Evolutionary conservation across 176 grass and related monocot species (phyloP), one percentile per base, ranked within the genome.

Genomic region (Ampelocalamus luodianensis): DNA sequence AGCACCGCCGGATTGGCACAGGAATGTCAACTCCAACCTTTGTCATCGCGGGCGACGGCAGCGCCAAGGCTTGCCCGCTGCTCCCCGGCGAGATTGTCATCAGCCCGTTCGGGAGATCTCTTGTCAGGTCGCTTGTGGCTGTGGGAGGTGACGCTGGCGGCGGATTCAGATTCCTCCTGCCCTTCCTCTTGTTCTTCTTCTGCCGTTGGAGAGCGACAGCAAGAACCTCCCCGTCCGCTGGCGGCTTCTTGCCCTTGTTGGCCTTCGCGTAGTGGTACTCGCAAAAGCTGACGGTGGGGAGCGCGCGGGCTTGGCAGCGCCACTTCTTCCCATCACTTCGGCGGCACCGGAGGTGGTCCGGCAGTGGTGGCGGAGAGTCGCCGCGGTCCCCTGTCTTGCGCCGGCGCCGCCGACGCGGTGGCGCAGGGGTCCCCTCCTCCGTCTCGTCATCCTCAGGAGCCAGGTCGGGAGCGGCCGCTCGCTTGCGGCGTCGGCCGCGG

Each of bases 281-380:
- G 38, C 97, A 99, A 82, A 99, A 95, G 65, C 86, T 92, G 15
- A 99, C 78, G 1, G 91, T 94, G 9, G 90, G 88, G 20, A 96
- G 83, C 0, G 91, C 84, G 18, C 88, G 90, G 61, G 82, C 81
- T 1, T 82, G 39, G 82, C 97, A 99, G 44, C 97, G 93, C 97
- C 97, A 99, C 66, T 94, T 88, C 71, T 93, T 91, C 15, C 97
- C 97, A 63, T 99, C 97, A 22, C 91, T 91, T n/a, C 97, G 81
- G 39, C 97, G 93, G 63, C 97, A 99, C 4, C 97, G 88, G 48
- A 94, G 83, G 76, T 92, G 82, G 66, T 99, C 97, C 0, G 93
- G 89, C 7, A 63, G 32, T 23, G 85, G 82, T 6, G 92, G 90
- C 8, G 88, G 82, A 29, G 89, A 86, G 63, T 90, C 87, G 1